Percentiles rank a stretch among this genome's conserved stretches.
phyloP scores from a whole-genome alignment of 192 early-diverging fungal species.

The Rhizoclosmatium sp. region DNA sequence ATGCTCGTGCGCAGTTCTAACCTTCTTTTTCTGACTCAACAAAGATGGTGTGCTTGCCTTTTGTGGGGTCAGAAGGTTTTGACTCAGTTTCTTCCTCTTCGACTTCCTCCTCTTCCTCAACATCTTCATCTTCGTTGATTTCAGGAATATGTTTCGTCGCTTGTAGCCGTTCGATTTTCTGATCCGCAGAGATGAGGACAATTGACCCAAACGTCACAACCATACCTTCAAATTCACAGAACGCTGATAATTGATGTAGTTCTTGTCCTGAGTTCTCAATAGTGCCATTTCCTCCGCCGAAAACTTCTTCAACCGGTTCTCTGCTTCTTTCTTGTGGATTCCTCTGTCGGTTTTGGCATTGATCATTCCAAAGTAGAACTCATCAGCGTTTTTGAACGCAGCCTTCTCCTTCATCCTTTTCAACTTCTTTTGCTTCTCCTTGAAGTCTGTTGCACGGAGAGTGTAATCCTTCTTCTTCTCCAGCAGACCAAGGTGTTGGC shows the following conservation, averaged over 20 bases:
- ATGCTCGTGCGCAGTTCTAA: background rate
- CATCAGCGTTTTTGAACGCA: conserved; percentile 88
- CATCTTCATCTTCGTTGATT: conserved; percentile 18
- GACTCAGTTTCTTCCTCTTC: conserved; percentile 34
- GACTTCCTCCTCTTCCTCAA: conserved; percentile 47
- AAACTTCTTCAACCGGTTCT: conserved; percentile 55
- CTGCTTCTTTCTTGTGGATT: conserved; percentile 64
- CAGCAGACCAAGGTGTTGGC: conserved; percentile 70
- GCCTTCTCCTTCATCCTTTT: conserved; percentile 90
- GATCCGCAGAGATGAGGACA: background rate
- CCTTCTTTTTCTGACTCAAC: conserved; percentile 59
- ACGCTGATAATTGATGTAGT: conserved; percentile 84
- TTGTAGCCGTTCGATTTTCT: conserved; percentile 42
- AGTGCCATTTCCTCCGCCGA: conserved; percentile 80
- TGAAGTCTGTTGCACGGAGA: conserved; percentile 90
- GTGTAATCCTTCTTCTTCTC: conserved; percentile 99
- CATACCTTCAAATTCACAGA: conserved; percentile 77
- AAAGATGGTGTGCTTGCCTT: conserved; percentile 46
- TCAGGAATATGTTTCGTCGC: conserved; percentile 24
- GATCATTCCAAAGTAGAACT: conserved; percentile 99
- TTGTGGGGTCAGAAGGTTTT: conserved; percentile 15
- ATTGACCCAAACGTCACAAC: background rate
- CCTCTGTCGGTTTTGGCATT: conserved; percentile 85
- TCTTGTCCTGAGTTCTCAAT: conserved; percentile 92
- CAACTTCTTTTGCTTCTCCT: conserved; percentile 84